phyloP scores from a whole-genome alignment of 805 yeast genomes.

The Lipomyces kockii region DNA sequence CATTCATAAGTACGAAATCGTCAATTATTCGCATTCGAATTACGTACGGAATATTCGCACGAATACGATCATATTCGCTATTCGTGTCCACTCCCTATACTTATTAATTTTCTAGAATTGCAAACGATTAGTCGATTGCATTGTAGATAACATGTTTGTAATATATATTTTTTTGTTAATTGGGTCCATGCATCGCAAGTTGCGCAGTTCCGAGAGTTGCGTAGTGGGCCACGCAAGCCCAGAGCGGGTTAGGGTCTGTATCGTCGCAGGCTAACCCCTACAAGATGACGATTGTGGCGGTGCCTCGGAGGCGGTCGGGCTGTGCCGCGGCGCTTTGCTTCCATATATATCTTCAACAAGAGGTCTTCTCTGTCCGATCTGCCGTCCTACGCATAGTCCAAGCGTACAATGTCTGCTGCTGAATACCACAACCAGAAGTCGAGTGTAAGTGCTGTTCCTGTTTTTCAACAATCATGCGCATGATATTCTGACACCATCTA shows the following conservation, averaged over 20 bases:
- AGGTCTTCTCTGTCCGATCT: neutral
- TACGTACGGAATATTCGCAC: too few species aligned
- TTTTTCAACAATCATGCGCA: neutral
- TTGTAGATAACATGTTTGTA: neutral
- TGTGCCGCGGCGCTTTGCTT: neutral
- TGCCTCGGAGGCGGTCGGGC: neutral
- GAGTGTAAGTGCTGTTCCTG: neutral
- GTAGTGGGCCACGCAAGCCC: neutral
- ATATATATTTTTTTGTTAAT: neutral
- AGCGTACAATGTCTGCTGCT: constrained; percentile 29
- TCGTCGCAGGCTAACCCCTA: neutral
- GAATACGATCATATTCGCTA: too few species aligned
- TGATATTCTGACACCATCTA: constrained; percentile 1
- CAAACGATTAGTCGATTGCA: neutral
- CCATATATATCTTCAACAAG: neutral
- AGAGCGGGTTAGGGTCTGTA: neutral
- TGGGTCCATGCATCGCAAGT: neutral
- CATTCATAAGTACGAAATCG: too few species aligned
- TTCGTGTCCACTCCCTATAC: too few species aligned
- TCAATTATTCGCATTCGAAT: too few species aligned
- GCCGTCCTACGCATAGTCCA: neutral
- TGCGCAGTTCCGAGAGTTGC: too few species aligned
- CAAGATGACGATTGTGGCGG: neutral
- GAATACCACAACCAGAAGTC: constrained; percentile 31
- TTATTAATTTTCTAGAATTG: neutral